These are phyloP conservation scores for Phytophthora pistaciae DNA, from an alignment of 352 stramenopile genomes.

Conservation along the genomic window DNA sequence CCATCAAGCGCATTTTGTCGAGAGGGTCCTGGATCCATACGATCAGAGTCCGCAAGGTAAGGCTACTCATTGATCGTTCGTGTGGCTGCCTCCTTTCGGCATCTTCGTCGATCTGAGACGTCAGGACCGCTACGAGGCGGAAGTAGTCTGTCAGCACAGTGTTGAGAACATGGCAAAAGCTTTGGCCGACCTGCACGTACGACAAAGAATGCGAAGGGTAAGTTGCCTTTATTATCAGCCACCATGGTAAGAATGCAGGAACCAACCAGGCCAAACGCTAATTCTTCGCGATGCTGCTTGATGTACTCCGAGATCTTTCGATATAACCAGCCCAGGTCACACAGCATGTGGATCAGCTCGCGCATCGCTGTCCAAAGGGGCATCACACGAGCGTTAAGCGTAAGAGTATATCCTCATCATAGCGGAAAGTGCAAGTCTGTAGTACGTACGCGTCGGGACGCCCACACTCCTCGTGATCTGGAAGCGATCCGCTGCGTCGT, in stretches of 20 bases:
- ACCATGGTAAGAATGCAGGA: not conserved
- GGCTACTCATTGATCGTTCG: constrained; percentile 50
- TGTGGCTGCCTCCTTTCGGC: constrained; percentile 63
- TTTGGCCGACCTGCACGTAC: constrained; percentile 74
- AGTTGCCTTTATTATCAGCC: constrained; percentile 5
- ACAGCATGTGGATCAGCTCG: constrained; percentile 84
- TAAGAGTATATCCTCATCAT: not conserved
- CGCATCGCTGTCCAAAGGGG: constrained; percentile 68
- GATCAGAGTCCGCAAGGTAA: constrained; percentile 90
- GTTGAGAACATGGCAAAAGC: constrained; percentile 92
- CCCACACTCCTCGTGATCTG: constrained; percentile 81
- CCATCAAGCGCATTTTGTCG: constrained; percentile 90
- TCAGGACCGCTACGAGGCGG: constrained; percentile 92
- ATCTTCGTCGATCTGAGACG: constrained; percentile 90
- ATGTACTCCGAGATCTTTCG: constrained; percentile 86
- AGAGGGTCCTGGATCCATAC: constrained; percentile 93
- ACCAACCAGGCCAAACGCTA: constrained; percentile 81
- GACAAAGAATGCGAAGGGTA: constrained; percentile 16
- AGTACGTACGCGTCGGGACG: constrained; percentile 80
- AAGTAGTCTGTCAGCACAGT: constrained; percentile 94
- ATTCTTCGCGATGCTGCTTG: constrained; percentile 74
- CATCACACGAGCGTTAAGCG: constrained; percentile 1
- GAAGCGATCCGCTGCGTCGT: constrained; percentile 77
- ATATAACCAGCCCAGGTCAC: constrained; percentile 93
- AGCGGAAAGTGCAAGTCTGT: not conserved